Conservation (phyloP, 306 rosid genomes). For the Cicer bijugum region DNA sequence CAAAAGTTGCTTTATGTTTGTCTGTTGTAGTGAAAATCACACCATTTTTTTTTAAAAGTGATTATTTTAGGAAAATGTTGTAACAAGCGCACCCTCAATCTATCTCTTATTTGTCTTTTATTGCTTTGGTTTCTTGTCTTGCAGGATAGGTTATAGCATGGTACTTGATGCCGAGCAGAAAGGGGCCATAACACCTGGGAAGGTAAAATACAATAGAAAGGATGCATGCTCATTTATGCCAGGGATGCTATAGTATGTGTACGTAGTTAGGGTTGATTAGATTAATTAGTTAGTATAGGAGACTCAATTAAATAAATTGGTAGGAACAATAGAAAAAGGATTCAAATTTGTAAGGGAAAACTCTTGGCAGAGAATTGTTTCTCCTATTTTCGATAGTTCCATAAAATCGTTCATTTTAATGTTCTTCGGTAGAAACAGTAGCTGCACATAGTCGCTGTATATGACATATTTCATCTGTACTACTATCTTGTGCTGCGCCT, state of each 20-base stretch:
- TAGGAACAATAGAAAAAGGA: background rate
- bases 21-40: too few relatives aligned
- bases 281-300: background rate
- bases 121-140: conserved; percentile 44
- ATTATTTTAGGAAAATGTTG: too few relatives aligned
- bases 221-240: conserved; percentile 29
- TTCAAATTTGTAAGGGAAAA: background rate
- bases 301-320: background rate
- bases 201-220: conserved; percentile 58
- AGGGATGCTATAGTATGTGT: conserved; percentile 23
- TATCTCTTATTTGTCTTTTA: background rate
- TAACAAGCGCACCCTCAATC: background rate
- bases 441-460: background rate
- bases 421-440: conserved; percentile 1
- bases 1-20: too few relatives aligned
- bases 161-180: conserved; percentile 86
- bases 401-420: background rate
- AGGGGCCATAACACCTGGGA: conserved; percentile 89
- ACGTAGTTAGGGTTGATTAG: background rate
- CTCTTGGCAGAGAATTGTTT: background rate
- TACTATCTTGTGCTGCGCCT: background rate
- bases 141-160: conserved; percentile 96
- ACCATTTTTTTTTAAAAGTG: too few relatives aligned
- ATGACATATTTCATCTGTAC: conserved; percentile 11
- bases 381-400: background rate